phyloP scores from a whole-genome alignment of 352 stramenopile genomes.

The Pythium pyrilobum region DNA sequence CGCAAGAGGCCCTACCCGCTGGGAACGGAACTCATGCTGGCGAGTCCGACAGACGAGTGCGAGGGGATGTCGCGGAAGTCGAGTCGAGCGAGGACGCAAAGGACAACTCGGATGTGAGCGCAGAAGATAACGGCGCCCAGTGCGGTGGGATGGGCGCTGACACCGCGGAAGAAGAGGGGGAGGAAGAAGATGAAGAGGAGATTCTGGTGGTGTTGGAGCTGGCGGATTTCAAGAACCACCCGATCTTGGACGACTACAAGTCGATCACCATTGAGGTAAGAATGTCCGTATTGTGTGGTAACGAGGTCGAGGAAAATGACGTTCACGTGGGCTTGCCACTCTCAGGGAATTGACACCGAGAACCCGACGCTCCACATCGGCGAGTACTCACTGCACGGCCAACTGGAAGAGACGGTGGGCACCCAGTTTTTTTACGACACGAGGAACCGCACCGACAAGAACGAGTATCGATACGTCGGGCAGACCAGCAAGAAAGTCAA shows the following conservation, averaged over 20 bases:
- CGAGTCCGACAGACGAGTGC: too few relatives aligned
- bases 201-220: conserved; percentile 69
- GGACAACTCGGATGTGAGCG: not conserved
- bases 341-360: conserved; percentile 61
- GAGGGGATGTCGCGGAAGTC: too few relatives aligned
- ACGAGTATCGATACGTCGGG: conserved; percentile 51
- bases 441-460: conserved; percentile 29
- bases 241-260: conserved; percentile 66
- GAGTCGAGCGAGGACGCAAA: too few relatives aligned
- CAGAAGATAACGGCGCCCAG: not conserved
- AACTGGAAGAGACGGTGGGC: conserved; percentile 68
- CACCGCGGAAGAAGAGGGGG: conserved; percentile 12
- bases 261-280: conserved; percentile 55
- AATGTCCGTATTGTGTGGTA: not conserved
- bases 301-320: not conserved
- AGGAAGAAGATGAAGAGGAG: conserved; percentile 57
- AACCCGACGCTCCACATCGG: conserved; percentile 62
- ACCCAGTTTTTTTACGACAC: conserved; percentile 83
- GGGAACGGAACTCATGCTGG: too few relatives aligned
- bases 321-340: too few relatives aligned
- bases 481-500: conserved; percentile 78
- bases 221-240: conserved; percentile 78
- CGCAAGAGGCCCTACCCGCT: too few relatives aligned
- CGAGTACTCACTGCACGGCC: conserved; percentile 62
- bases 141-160: not conserved